Evolutionary conservation across 2,329 filamentous ascomycete genomes (phyloP).

Genomic region (Chaetomium globosum): DNA sequence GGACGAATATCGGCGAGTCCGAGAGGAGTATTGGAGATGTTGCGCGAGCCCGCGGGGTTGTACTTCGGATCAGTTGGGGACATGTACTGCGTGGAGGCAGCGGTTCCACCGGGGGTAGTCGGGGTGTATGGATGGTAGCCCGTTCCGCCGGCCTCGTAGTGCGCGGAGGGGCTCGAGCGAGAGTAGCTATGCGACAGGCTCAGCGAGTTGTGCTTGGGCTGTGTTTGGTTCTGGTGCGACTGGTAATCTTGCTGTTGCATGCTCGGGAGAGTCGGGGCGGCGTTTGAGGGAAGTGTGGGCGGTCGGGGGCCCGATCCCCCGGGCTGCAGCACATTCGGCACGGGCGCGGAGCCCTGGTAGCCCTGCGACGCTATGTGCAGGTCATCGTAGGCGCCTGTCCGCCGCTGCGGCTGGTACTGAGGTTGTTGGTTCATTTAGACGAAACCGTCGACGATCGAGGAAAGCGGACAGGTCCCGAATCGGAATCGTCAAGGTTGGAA

Average conservation of each 20-base stretch:
- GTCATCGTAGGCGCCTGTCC: constrained; percentile 53
- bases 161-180: constrained; percentile 74
- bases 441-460: background rate
- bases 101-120: constrained; percentile 65
- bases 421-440: constrained; percentile 27
- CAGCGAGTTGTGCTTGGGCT: constrained; percentile 67
- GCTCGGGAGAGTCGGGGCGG: constrained; percentile 51
- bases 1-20: constrained; percentile 91
- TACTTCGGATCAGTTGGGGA: constrained; percentile 61
- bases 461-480: background rate
- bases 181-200: constrained; percentile 75
- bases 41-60: constrained; percentile 59
- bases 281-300: constrained; percentile 47
- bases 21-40: constrained; percentile 79
- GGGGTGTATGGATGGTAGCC: constrained; percentile 60
- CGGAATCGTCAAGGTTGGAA: background rate
- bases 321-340: constrained; percentile 63
- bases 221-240: constrained; percentile 44
- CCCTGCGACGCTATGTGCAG: constrained; percentile 53
- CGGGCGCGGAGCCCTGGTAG: constrained; percentile 48
- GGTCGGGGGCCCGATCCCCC: constrained; percentile 50
- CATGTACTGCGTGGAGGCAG: constrained; percentile 64
- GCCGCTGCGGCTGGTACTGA: constrained; percentile 45
- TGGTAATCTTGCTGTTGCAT: constrained; percentile 57
- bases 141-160: constrained; percentile 55